These are phyloP conservation scores for Periconia sp. DNA, from an alignment of 2,329 filamentous ascomycete genomes.

Conservation along the genomic window DNA sequence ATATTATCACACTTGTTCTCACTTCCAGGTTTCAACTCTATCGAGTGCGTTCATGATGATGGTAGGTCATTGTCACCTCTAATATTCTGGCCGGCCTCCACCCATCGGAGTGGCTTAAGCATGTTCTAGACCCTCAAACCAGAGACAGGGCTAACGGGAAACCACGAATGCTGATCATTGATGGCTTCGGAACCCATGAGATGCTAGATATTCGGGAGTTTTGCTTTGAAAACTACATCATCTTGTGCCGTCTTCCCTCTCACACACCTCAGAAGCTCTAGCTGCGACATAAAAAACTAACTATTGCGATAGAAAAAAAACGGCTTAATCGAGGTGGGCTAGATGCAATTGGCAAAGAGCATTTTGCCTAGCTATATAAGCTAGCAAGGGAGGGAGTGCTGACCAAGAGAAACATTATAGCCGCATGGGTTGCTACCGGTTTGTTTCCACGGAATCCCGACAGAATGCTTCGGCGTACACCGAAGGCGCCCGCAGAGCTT, in stretches of 20 bases:
- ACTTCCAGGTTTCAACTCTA: no score
- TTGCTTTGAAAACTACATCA: constrained; percentile 42
- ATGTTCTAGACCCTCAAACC: constrained; percentile 43
- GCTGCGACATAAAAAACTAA: constrained; percentile 12
- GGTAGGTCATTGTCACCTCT: constrained; percentile 24
- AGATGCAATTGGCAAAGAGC: constrained; percentile 26
- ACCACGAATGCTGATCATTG: constrained; percentile 40
- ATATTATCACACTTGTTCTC: background rate
- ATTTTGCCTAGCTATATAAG: constrained; percentile 32
- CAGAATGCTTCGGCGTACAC: constrained; percentile 32
- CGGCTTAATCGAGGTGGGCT: constrained; percentile 21
- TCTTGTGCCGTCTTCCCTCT: constrained; percentile 12
- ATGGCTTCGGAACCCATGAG: constrained; percentile 44
- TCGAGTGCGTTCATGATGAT: constrained; percentile 24
- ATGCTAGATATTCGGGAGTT: constrained; percentile 40
- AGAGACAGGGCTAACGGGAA: constrained; percentile 32
- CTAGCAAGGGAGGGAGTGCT: constrained; percentile 21
- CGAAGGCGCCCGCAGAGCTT: constrained; percentile 22
- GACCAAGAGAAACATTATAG: constrained; percentile 33
- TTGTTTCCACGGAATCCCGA: constrained; percentile 35
- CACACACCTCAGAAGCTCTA: constrained; percentile 17
- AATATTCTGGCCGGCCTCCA: constrained; percentile 27
- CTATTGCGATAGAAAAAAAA: constrained; percentile 24
- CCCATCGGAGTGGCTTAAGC: constrained; percentile 36
- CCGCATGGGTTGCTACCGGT: constrained; percentile 26